These are phyloP conservation scores for Taiozyma sp. DNA, from an alignment of 1,139 yeast genomes.

Conservation along the genomic window DNA sequence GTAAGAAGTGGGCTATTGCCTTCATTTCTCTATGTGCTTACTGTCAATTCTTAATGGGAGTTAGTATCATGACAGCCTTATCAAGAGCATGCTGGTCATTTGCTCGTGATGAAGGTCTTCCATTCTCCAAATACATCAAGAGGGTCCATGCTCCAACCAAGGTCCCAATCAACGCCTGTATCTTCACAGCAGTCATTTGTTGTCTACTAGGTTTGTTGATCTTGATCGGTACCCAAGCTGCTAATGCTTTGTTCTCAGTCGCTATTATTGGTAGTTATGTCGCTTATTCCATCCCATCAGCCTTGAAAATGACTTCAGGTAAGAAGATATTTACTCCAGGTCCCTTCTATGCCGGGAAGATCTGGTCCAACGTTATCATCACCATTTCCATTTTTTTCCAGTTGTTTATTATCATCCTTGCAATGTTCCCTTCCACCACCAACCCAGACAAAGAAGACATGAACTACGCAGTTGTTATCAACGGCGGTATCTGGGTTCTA, in stretches of 20 bases:
- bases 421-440: conserved; percentile 36
- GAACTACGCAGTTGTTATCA: conserved; percentile 54
- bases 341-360: conserved; percentile 7
- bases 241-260: conserved; percentile 54
- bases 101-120: conserved; percentile 46
- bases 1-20: conserved; percentile 66
- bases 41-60: conserved; percentile 67
- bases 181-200: conserved; percentile 27
- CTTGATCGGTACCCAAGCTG: conserved; percentile 55
- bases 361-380: conserved; percentile 2
- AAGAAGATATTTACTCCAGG: conserved; percentile 45
- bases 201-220: conserved; percentile 53
- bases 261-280: conserved; percentile 58
- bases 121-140: conserved; percentile 39
- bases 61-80: conserved; percentile 46
- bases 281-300: conserved; percentile 56
- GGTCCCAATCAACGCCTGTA: conserved; percentile 54
- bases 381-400: conserved; percentile 5
- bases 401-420: conserved; percentile 34
- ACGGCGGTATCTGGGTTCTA: conserved; percentile 39
- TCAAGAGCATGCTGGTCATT: conserved; percentile 51
- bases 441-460: conserved; percentile 34
- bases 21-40: conserved; percentile 56
- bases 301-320: conserved; percentile 43
- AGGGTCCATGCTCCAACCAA: conserved; percentile 52